phyloP scores from a whole-genome alignment of 768 basidiomycete genomes.

The Tulasnella sp. region DNA sequence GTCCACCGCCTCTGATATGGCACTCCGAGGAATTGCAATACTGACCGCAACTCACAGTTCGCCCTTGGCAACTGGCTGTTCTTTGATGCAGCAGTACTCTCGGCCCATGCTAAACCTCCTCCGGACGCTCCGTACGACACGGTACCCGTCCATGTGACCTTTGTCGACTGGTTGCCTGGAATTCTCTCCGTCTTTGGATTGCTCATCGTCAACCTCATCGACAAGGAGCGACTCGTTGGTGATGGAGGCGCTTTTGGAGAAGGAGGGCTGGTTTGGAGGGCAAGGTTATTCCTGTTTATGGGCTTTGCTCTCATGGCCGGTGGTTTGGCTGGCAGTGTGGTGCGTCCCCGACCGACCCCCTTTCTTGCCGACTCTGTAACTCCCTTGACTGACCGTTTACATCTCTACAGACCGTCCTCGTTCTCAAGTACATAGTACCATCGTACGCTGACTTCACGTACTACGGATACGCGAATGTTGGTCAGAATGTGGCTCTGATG shows the following conservation, averaged over 20 bases:
- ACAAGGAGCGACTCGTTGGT: conserved; percentile 85
- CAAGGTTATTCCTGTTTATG: conserved; percentile 86
- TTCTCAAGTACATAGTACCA: conserved; percentile 86
- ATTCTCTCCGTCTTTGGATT: conserved; percentile 91
- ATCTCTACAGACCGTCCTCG: conserved; percentile 68
- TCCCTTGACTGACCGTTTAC: neutral
- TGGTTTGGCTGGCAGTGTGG: conserved; percentile 94
- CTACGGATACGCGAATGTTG: conserved; percentile 95
- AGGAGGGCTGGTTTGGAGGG: conserved; percentile 85
- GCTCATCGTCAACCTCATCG: conserved; percentile 89
- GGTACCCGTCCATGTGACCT: conserved; percentile 78
- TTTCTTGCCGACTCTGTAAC: neutral
- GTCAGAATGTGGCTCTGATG: conserved; percentile 86
- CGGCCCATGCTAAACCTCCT: conserved; percentile 80
- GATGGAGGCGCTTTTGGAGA: conserved; percentile 62
- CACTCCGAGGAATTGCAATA: conserved; percentile 14
- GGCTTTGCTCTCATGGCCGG: conserved; percentile 98
- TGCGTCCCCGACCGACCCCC: conserved; percentile 50
- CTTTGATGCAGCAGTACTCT: conserved; percentile 89
- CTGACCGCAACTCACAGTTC: conserved; percentile 58
- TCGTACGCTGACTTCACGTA: conserved; percentile 76
- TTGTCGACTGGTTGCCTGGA: conserved; percentile 98
- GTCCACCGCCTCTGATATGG: conserved; percentile 18
- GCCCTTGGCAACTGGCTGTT: conserved; percentile 95
- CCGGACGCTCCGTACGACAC: conserved; percentile 69